These are phyloP conservation scores for Fusarium transvaalense DNA, from an alignment of 2,329 filamentous ascomycete species.

Conservation along the genomic window DNA sequence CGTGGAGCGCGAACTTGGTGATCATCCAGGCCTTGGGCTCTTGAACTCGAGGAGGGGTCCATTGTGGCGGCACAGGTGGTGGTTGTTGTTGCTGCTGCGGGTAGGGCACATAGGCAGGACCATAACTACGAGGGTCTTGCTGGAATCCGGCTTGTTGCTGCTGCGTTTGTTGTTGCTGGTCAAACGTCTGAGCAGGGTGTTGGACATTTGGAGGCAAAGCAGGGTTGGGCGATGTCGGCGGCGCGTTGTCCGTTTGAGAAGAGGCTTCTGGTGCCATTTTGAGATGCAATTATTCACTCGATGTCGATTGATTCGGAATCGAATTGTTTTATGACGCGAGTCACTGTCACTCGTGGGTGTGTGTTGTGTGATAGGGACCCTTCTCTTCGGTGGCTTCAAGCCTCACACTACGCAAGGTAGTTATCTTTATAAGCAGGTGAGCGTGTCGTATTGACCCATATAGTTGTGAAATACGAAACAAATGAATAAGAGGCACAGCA, in stretches of 20 bases:
- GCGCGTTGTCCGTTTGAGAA: conserved; percentile 39
- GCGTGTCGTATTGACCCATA: background rate
- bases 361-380: background rate
- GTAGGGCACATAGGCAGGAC: conserved; percentile 45
- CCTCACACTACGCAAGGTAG: background rate
- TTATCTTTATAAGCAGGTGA: background rate
- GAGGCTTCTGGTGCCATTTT: conserved; percentile 44
- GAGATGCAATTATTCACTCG: background rate
- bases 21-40: conserved; percentile 46
- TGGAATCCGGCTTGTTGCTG: conserved; percentile 34
- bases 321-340: background rate
- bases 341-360: background rate
- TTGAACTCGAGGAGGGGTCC: conserved; percentile 27
- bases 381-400: background rate
- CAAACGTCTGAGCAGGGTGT: conserved; percentile 17
- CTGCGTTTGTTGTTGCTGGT: conserved; percentile 16
- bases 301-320: background rate
- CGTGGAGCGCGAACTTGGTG: conserved; percentile 51
- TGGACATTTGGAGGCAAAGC: conserved; percentile 31
- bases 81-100: conserved; percentile 27
- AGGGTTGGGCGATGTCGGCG: conserved; percentile 16
- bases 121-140: conserved; percentile 45
- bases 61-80: conserved; percentile 29
- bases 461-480: background rate
- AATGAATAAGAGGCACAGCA: conserved; percentile 17